Evolutionary conservation across 495 filamentous ascomycete genomes (phyloP).

Genomic region (Beverwykella pulmonaria): DNA sequence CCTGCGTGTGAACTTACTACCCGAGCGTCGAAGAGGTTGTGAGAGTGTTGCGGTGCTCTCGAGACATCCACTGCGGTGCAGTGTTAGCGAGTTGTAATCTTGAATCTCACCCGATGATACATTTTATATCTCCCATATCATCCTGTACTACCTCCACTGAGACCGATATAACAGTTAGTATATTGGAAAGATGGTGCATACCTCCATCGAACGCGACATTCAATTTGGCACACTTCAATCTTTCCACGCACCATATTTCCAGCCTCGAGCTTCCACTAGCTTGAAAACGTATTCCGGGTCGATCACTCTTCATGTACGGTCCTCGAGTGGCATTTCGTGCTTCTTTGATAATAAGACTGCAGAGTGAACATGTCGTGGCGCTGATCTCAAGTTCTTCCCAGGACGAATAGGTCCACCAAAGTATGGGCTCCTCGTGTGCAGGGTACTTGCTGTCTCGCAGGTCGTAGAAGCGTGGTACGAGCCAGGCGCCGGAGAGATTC

Average conservation of each 20-base stretch:
- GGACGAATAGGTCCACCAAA: background rate
- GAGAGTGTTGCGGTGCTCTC: background rate
- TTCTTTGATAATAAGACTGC: background rate
- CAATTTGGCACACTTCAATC: background rate
- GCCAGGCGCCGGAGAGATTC: constrained; percentile 2
- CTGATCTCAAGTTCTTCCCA: background rate
- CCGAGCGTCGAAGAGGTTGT: background rate
- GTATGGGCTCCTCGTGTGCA: background rate
- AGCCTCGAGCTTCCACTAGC: background rate
- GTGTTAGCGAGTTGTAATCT: background rate
- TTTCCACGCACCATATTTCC: constrained; percentile 1
- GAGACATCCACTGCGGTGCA: background rate
- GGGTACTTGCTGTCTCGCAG: background rate
- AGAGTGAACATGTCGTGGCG: background rate
- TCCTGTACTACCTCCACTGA: too few relatives aligned
- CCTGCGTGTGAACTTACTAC: background rate
- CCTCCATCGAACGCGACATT: background rate
- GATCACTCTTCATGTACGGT: background rate
- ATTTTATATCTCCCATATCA: background rate
- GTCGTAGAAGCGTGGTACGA: background rate
- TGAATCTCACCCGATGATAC: background rate
- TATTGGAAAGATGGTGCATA: background rate
- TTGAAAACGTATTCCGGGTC: background rate
- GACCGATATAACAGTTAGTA: background rate
- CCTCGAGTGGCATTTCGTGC: background rate